These are phyloP conservation scores for Colletotrichum sp. DNA, from an alignment of 2,329 filamentous ascomycete genomes.

Conservation along the genomic window DNA sequence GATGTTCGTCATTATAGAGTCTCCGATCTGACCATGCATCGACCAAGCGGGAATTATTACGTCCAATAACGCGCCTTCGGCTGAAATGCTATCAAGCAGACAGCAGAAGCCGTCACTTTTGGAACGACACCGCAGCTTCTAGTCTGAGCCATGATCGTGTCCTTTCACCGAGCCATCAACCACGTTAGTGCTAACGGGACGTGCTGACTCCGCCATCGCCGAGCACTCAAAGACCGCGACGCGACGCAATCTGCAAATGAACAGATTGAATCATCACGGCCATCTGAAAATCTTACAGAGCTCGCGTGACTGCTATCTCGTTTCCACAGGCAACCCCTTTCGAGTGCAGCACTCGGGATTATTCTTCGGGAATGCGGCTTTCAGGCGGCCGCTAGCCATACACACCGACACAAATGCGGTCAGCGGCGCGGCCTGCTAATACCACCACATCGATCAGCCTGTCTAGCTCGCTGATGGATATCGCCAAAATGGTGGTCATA, in stretches of 20 bases:
- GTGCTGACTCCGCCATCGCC: neutral
- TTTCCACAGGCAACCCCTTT: slow-evolving; percentile 7
- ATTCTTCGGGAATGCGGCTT: neutral
- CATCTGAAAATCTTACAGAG: neutral
- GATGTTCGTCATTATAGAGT: neutral
- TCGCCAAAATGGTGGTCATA: neutral
- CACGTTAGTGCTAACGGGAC: neutral
- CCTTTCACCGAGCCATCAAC: neutral
- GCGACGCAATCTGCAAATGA: neutral
- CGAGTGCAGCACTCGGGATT: slow-evolving; percentile 6
- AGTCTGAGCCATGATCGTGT: neutral
- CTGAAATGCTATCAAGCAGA: neutral
- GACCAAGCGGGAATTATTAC: neutral
- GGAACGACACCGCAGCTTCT: neutral
- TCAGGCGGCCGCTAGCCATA: neutral
- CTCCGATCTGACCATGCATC: slow-evolving; percentile 2
- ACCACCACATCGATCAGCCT: neutral
- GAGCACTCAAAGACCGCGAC: neutral
- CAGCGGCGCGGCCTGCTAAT: slow-evolving; percentile 7
- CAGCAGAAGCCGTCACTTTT: neutral
- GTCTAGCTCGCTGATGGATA: slow-evolving; percentile 14
- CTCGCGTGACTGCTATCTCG: neutral
- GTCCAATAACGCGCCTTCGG: neutral
- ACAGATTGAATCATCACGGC: neutral
- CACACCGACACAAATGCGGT: neutral